These are phyloP conservation scores for Aureobasidium musti DNA, from an alignment of 2,329 filamentous ascomycete genomes.

Conservation along the genomic window DNA sequence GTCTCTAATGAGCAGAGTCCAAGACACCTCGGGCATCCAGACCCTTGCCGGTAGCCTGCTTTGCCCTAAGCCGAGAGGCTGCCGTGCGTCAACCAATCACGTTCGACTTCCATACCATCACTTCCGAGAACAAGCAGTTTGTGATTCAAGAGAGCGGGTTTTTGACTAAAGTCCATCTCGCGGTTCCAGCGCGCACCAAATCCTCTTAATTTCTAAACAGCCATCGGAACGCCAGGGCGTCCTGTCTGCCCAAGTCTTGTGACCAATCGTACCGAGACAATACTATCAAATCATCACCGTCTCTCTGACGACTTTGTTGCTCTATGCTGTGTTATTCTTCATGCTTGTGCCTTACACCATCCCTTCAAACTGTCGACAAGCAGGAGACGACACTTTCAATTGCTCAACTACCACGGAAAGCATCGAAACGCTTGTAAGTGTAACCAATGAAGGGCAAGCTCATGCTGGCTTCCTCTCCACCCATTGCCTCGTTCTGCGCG, in stretches of 20 bases:
- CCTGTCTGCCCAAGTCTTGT: not conserved
- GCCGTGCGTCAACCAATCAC: not conserved
- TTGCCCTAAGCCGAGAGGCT: not conserved
- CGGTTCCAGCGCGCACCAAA: slow-evolving; percentile 16
- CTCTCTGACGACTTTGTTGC: not conserved
- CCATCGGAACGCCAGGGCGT: not conserved
- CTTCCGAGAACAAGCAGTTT: not conserved
- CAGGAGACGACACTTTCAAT: too few relatives aligned
- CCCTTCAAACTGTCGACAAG: not conserved
- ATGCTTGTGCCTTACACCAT: not conserved
- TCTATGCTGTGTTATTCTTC: slow-evolving; percentile 12
- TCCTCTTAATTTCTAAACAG: not conserved
- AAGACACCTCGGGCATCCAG: too few relatives aligned
- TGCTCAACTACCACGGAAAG: slow-evolving; percentile 51
- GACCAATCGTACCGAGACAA: not conserved
- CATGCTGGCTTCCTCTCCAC: slow-evolving; percentile 87
- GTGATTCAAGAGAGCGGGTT: not conserved
- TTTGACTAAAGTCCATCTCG: not conserved
- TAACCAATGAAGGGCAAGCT: slow-evolving; percentile 95
- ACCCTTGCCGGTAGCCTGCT: slow-evolving; percentile 1
- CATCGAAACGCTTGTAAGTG: slow-evolving; percentile 95
- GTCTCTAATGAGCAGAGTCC: not conserved
- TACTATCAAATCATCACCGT: not conserved
- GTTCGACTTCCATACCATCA: slow-evolving; percentile 5
- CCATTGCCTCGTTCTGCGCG: slow-evolving; percentile 74